These are phyloP conservation scores for Geranium rotundifolium DNA, from an alignment of 345 rosid genomes.

Conservation along the genomic window DNA sequence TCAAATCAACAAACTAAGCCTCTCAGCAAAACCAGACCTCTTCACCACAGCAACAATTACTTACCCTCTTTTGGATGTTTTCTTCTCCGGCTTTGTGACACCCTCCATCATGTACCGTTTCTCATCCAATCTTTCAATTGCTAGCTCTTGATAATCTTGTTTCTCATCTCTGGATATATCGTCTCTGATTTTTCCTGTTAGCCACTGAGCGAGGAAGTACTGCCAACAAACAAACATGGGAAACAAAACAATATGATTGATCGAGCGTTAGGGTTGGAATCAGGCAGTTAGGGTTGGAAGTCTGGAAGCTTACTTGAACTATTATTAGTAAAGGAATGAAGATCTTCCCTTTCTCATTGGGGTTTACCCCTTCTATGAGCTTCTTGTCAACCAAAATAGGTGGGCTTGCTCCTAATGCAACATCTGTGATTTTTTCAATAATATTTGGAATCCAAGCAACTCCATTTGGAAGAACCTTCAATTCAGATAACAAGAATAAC, in stretches of 20 bases:
- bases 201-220: background rate
- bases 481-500: background rate
- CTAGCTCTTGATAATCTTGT: background rate
- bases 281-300: background rate
- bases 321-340: slow-evolving; percentile 36
- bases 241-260: background rate
- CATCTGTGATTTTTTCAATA: slow-evolving; percentile 29
- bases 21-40: background rate
- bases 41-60: background rate
- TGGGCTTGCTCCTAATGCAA: slow-evolving; percentile 30
- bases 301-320: slow-evolving; percentile 33
- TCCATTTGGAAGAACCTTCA: slow-evolving; percentile 45
- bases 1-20: background rate
- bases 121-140: background rate
- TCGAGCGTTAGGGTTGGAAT: background rate
- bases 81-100: background rate
- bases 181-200: background rate
- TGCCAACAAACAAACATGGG: background rate
- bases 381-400: slow-evolving; percentile 39
- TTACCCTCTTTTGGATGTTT: background rate
- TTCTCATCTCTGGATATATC: background rate
- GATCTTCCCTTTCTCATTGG: slow-evolving; percentile 37
- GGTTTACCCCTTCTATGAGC: slow-evolving; percentile 44
- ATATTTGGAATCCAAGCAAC: slow-evolving; percentile 42
- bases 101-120: background rate